Base-by-base conservation (phyloP, 2,329 filamentous ascomycete genomes). In the Arthrobotrys iridis region DNA sequence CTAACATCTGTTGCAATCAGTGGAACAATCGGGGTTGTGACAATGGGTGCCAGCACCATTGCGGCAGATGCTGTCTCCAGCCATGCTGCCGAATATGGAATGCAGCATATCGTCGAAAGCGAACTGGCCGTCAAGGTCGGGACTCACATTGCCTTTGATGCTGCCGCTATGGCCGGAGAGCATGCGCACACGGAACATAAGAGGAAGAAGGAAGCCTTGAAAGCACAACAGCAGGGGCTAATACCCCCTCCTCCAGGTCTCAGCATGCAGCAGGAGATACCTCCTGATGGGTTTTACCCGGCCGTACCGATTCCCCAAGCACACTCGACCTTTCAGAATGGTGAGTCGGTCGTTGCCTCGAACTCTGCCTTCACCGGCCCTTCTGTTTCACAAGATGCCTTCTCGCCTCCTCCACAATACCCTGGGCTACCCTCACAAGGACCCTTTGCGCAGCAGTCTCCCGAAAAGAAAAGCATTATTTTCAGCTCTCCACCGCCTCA, bases 1-100 rank as follows among this genome's bases (percentile, higher is more conserved):
- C 65, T 85, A 0, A 82, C 81, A 0, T 82, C 82, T 11, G 81
- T 83, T 78, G 82, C 82, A 0, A 78, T 84, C 3, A 81, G 82
- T 15, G 83, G 82, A 0, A 82, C 81, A 0, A 80, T 83, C 11
- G 80, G 80, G 1, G 80, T 81, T 0, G 78, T 83, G 0, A 83
- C 82, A 0, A 78, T 83, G 0, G 83, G 83, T 0, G 78, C 83
- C 0, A 82, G 82, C 1, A 79, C 78, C 0, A 79, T 81, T 55
- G 83, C 80, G 0, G 82, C 83, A 0, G 82, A 83, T 41, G 79
- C 81, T 1, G 75, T 83, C 3, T 81, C 81, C 0, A 81, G 79
- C 0, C 78, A 81, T 20, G 82, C 80, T 0, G 82, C 80, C 0
- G 82, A 82, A 8, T 81, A 83, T 28, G 82, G 82, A 0, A 80